phyloP scores from a whole-genome alignment of 2,329 filamentous ascomycete species.

The Coniochaeta hoffmannii region DNA sequence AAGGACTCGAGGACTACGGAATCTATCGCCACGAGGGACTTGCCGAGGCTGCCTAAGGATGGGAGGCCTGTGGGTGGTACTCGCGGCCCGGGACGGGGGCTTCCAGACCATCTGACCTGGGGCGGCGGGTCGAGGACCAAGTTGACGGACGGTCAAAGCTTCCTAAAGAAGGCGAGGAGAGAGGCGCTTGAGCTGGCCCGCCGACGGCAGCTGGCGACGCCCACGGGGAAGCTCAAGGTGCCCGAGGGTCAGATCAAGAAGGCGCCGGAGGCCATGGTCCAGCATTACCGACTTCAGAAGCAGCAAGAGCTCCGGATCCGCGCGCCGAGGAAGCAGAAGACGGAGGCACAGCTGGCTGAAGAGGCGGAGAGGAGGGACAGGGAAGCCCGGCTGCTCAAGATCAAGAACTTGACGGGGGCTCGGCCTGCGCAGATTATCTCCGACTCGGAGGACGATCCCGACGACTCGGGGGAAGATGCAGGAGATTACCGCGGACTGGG shows the following conservation, averaged over 20 bases:
- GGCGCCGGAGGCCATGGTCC: conserved; percentile 47
- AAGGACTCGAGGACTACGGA: conserved; percentile 50
- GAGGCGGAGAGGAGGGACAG: conserved; percentile 24
- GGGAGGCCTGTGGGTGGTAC: conserved; percentile 13
- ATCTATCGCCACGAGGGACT: conserved; percentile 34
- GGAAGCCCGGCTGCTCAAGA: conserved; percentile 26
- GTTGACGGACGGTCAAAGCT: conserved; percentile 40
- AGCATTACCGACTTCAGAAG: conserved; percentile 39
- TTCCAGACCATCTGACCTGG: conserved; percentile 31
- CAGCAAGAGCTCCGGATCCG: conserved; percentile 27
- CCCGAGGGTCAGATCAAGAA: conserved; percentile 32
- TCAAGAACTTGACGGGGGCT: conserved; percentile 18
- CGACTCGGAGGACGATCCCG: conserved; percentile 13
- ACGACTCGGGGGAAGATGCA: conserved; percentile 15
- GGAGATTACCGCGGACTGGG: conserved; percentile 6
- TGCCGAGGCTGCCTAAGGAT: conserved; percentile 35
- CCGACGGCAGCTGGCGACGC: conserved; percentile 37
- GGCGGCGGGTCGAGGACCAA: conserved; percentile 44
- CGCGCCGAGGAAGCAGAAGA: conserved; percentile 11
- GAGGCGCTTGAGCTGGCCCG: conserved; percentile 47
- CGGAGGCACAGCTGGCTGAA: conserved; percentile 6
- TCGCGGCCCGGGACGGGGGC: conserved; percentile 15
- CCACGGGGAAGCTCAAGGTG: conserved; percentile 24
- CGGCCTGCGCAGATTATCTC: neutral
- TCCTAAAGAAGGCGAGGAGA: conserved; percentile 48